These are phyloP conservation scores for Acanthamoeba triangularis DNA, from an alignment of 208 protist genomes.

Conservation along the genomic window DNA sequence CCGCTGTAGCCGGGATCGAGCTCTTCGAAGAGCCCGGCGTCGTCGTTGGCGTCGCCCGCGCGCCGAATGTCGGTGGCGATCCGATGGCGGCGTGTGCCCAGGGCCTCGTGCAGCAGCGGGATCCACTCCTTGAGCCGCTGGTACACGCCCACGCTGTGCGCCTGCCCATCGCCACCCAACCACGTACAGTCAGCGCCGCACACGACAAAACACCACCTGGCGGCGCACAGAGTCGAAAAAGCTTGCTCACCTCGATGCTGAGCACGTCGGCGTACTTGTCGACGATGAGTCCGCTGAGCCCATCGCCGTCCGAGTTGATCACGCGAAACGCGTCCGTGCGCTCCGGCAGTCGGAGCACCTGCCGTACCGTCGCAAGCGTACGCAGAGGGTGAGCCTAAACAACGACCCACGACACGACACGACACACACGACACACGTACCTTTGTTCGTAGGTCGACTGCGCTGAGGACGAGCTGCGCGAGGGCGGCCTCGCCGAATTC, in stretches of 20 bases:
- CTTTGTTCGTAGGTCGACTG: slow-evolving; percentile 39
- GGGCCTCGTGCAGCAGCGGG: slow-evolving; percentile 19
- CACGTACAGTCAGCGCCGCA: too few relatives aligned
- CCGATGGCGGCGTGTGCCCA: neutral
- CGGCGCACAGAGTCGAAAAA: too few relatives aligned
- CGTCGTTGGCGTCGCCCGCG: neutral
- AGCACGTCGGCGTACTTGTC: slow-evolving; percentile 61
- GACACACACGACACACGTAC: neutral
- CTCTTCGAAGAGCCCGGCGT: neutral
- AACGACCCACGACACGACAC: neutral
- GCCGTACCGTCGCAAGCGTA: too few relatives aligned
- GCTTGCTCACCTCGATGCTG: slow-evolving; percentile 43
- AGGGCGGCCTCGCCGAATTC: neutral
- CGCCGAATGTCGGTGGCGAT: slow-evolving; percentile 51
- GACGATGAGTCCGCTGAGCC: slow-evolving; percentile 43
- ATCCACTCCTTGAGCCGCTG: slow-evolving; percentile 43
- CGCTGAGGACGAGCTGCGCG: neutral
- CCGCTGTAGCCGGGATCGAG: neutral
- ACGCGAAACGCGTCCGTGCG: slow-evolving; percentile 43
- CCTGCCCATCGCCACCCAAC: neutral
- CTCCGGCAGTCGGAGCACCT: slow-evolving; percentile 49
- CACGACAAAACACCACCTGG: too few relatives aligned
- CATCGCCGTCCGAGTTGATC: slow-evolving; percentile 53
- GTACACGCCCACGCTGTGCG: slow-evolving; percentile 64
- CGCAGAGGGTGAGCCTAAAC: too few relatives aligned